Conservation (phyloP, 2,329 filamentous ascomycete genomes). For the Ophiostoma tasmaniense region DNA sequence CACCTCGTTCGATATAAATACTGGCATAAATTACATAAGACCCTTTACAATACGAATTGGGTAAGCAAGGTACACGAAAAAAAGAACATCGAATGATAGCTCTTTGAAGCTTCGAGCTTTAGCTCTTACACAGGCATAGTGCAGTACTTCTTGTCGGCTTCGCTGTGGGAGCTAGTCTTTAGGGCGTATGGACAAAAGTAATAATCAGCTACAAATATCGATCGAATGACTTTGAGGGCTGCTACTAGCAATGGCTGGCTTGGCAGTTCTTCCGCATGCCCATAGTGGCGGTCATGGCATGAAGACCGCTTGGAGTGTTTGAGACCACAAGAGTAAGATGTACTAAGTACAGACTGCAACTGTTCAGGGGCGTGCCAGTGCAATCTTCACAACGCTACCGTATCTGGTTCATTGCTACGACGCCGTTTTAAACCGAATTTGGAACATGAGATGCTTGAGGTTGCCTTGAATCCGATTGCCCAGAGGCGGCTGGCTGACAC, state of each 20-base stretch:
- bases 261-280: neutral
- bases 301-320: neutral
- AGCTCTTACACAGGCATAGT: neutral
- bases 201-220: neutral
- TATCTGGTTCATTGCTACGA: neutral
- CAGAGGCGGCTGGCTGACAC: neutral
- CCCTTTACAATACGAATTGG: neutral
- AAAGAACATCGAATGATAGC: neutral
- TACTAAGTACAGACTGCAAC: neutral
- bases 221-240: neutral
- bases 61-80: neutral
- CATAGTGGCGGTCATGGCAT: neutral
- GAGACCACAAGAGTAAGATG: too few species aligned
- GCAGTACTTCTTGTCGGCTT: neutral
- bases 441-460: neutral
- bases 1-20: neutral
- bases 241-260: neutral
- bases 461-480: neutral
- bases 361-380: neutral
- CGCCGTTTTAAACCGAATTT: neutral
- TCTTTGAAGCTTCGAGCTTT: neutral
- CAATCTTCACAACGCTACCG: neutral
- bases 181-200: neutral
- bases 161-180: neutral
- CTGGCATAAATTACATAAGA: neutral